Conservation (phyloP, 768 basidiomycete species). For the Leccinum imitatum region DNA sequence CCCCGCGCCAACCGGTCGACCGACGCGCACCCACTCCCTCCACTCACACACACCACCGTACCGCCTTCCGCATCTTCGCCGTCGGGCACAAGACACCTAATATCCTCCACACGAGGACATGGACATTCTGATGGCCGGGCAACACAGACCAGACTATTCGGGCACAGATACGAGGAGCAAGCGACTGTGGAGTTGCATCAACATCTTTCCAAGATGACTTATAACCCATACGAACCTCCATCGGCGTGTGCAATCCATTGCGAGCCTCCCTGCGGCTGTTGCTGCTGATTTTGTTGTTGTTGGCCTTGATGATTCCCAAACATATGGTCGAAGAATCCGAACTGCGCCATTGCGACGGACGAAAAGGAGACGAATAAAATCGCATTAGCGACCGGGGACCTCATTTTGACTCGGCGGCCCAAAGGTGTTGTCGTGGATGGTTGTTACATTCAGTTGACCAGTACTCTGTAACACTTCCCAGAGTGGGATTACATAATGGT, state of each 20-base stretch:
- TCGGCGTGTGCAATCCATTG: slow-evolving; percentile 71
- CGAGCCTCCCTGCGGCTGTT: slow-evolving; percentile 42
- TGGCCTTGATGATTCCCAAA: slow-evolving; percentile 52
- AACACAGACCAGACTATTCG: no score
- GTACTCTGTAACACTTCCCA: neutral
- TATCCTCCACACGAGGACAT: no score
- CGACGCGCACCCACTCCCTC: no score
- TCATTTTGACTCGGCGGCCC: slow-evolving; percentile 14
- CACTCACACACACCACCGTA: no score
- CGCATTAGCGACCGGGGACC: slow-evolving; percentile 1
- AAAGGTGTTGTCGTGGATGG: neutral
- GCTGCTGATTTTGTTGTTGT: slow-evolving; percentile 58
- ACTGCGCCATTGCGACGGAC: slow-evolving; percentile 56
- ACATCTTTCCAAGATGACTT: no score
- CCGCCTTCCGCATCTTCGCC: no score
- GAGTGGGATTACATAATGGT: slow-evolving; percentile 5
- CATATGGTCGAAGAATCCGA: slow-evolving; percentile 78
- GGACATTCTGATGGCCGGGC: no score
- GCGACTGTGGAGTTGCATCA: no score
- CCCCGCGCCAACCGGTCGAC: no score
- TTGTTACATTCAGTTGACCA: neutral
- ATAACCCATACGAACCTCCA: slow-evolving; percentile 14
- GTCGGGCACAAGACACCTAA: no score
- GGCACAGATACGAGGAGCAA: no score
- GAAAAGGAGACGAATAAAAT: slow-evolving; percentile 24